These are phyloP conservation scores for Colletotrichum siamense DNA, from an alignment of 2,329 filamentous ascomycete genomes.

Conservation along the genomic window DNA sequence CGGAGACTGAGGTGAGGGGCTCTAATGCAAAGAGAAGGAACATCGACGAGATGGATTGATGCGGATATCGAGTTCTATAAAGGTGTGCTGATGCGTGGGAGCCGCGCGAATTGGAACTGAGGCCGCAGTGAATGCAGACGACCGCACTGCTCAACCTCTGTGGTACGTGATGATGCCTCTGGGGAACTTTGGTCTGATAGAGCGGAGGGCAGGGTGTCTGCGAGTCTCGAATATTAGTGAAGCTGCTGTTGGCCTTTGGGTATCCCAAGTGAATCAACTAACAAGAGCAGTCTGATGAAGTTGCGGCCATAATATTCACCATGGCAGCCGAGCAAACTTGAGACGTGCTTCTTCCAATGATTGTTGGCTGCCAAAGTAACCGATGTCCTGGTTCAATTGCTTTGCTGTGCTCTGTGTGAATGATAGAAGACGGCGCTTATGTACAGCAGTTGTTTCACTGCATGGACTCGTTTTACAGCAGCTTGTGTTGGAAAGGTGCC, in stretches of 20 bases:
- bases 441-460: too few species aligned
- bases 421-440: too few species aligned
- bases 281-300: too few species aligned
- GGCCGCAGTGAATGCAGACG: background rate
- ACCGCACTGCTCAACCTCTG: background rate
- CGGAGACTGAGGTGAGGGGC: background rate
- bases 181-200: background rate
- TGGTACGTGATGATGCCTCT: background rate
- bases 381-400: too few species aligned
- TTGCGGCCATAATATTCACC: too few species aligned
- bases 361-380: too few species aligned
- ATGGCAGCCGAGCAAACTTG: too few species aligned
- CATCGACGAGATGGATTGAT: background rate
- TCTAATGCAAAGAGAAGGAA: background rate
- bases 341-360: too few species aligned
- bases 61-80: background rate
- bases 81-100: background rate
- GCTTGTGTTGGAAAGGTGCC: too few species aligned
- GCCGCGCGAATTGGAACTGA: background rate
- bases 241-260: background rate
- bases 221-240: background rate
- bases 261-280: background rate
- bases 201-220: background rate
- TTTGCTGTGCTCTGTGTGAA: too few species aligned
- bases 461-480: too few species aligned